Evolutionary conservation across 108 stramenopile genomes (phyloP).

Genomic region (Bacterosira constricta): DNA sequence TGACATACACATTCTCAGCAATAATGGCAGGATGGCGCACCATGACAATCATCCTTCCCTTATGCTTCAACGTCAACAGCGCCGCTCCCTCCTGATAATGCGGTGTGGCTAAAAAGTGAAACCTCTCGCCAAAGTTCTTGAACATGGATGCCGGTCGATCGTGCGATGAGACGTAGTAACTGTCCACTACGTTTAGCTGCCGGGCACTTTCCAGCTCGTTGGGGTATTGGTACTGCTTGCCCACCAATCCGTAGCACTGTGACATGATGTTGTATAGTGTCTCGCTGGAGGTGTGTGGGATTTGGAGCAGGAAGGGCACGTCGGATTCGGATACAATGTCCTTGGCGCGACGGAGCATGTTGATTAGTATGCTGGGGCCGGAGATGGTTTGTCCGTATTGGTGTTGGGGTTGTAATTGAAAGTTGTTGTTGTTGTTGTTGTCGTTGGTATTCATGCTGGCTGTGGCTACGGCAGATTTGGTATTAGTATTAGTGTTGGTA

Average conservation of each 20-base stretch:
- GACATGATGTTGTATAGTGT: conserved; percentile 36
- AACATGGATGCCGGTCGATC: neutral
- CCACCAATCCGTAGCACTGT: conserved; percentile 29
- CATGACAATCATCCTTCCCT: conserved; percentile 33
- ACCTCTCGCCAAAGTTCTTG: neutral
- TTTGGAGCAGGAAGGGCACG: conserved; percentile 32
- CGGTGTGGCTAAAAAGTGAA: conserved; percentile 37
- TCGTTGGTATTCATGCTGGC: too few species aligned
- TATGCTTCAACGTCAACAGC: conserved; percentile 26
- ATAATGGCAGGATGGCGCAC: conserved; percentile 30
- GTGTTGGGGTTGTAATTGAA: neutral
- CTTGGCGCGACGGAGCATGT: conserved; percentile 31
- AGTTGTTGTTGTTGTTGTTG: neutral
- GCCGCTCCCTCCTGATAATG: conserved; percentile 39
- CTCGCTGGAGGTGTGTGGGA: conserved; percentile 22
- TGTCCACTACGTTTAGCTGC: conserved; percentile 10
- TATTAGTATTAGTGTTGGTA: too few species aligned
- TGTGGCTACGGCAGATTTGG: too few species aligned
- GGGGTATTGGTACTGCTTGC: conserved; percentile 2
- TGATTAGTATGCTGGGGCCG: conserved; percentile 6
- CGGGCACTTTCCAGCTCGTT: neutral
- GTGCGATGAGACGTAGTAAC: conserved; percentile 8
- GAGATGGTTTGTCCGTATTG: neutral
- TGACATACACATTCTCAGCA: neutral
- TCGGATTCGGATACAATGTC: conserved; percentile 27